Evolutionary conservation across 2,329 filamentous ascomycete genomes (phyloP).

Genomic region (Amphichorda felina): DNA sequence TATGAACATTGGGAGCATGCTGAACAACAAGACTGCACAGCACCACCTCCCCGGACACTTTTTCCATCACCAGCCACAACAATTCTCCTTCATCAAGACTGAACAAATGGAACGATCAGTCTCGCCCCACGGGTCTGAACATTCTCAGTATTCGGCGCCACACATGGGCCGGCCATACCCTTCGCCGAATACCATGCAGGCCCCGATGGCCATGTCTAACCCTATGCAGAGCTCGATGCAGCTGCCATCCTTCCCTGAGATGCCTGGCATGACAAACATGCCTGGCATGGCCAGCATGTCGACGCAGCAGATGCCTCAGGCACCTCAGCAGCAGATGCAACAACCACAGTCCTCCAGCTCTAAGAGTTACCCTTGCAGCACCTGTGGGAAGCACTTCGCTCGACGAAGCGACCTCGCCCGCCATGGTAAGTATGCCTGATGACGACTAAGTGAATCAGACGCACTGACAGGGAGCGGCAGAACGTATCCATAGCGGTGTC

Average conservation of each 20-base stretch:
- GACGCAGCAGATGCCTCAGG: conserved; percentile 23
- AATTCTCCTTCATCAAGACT: conserved; percentile 19
- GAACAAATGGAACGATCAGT: conserved; percentile 39
- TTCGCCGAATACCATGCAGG: conserved; percentile 40
- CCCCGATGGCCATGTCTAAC: conserved; percentile 32
- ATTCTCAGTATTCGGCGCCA: conserved; percentile 41
- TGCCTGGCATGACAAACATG: conserved; percentile 20
- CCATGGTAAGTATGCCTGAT: conserved; percentile 80
- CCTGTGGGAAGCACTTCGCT: conserved; percentile 85
- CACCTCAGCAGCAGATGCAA: conserved; percentile 15
- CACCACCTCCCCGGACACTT: conserved; percentile 20
- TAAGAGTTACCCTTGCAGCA: conserved; percentile 79
- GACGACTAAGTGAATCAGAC: too few relatives aligned
- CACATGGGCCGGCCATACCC: conserved; percentile 38
- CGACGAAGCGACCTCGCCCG: conserved; percentile 85
- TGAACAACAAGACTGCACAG: conserved; percentile 34
- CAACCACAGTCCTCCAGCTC: conserved; percentile 21
- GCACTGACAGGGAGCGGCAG: conserved; percentile 31
- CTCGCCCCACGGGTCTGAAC: conserved; percentile 48
- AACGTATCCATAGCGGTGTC: conserved; percentile 88
- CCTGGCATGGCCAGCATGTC: conserved; percentile 16
- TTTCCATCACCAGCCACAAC: conserved; percentile 17
- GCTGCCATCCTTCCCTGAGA: conserved; percentile 25
- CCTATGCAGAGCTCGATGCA: conserved; percentile 27
- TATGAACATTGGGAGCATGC: conserved; percentile 41